Percentiles rank a stretch among this genome's conserved stretches.
Conservation (phyloP, 306 rosid genomes). For the Castanospermum australe region DNA sequence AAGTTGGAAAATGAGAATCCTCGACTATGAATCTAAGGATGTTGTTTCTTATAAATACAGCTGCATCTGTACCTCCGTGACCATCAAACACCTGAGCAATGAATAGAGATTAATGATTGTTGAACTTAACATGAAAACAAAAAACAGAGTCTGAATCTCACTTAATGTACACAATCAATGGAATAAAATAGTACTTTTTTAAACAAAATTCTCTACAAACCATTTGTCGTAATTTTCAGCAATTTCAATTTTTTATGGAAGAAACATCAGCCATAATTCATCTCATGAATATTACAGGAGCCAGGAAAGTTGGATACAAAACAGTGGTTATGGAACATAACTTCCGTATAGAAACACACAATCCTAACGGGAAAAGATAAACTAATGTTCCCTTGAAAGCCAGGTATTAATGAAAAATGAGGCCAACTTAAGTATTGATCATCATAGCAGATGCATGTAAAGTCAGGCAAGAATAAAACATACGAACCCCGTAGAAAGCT, state of each 20-base stretch:
- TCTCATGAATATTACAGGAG: not conserved
- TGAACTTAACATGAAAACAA: not conserved
- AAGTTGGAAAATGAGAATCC: conserved; percentile 65
- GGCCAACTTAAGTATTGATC: not conserved
- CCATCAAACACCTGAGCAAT: conserved; percentile 77
- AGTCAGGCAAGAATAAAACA: not conserved
- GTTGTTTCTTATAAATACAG: conserved; percentile 64
- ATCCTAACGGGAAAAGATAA: not conserved
- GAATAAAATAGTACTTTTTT: not conserved
- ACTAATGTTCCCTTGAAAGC: not conserved
- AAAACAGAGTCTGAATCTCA: conserved; percentile 2
- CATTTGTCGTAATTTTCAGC: not conserved
- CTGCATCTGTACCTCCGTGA: conserved; percentile 85
- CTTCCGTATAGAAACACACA: not conserved
- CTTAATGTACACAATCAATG: not conserved
- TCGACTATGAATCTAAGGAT: conserved; percentile 70
- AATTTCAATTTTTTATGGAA: not conserved
- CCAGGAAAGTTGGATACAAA: not conserved
- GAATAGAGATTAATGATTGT: conserved; percentile 4
- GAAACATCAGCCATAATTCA: not conserved
- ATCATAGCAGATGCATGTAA: conserved; percentile 12
- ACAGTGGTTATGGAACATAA: not conserved
- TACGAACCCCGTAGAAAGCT: conserved; percentile 82
- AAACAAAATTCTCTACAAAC: not conserved
- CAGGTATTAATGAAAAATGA: not conserved